Evolutionary conservation across 169 alveolate species (phyloP).

Genomic region (Cryptosporidium canis): DNA sequence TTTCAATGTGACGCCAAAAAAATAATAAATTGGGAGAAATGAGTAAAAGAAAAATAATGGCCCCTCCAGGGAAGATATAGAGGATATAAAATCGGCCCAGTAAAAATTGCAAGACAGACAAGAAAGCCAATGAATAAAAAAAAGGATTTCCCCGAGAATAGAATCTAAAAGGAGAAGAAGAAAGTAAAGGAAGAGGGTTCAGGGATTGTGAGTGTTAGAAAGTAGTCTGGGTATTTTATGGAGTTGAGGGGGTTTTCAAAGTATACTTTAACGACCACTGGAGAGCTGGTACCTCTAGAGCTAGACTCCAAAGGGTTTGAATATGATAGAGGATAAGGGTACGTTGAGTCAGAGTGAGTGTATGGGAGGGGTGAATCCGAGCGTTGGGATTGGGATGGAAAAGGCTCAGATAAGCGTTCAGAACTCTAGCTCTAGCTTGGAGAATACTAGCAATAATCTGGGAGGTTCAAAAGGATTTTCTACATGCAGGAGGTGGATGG

Average conservation of each 20-base stretch:
- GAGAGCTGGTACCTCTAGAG: constrained; percentile 4
- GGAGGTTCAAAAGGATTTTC: constrained; percentile 53
- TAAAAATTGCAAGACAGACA: neutral
- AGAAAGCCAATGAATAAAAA: constrained; percentile 7
- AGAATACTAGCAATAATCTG: neutral
- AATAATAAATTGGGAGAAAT: constrained; percentile 7
- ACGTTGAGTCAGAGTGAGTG: constrained; percentile 2
- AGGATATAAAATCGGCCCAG: constrained; percentile 31
- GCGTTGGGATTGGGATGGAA: neutral
- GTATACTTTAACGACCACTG: neutral
- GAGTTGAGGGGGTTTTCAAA: neutral
- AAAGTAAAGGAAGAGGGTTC: neutral
- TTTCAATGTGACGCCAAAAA: constrained; percentile 62
- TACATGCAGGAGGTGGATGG: constrained; percentile 59
- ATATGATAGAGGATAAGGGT: constrained; percentile 8
- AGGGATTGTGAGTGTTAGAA: neutral
- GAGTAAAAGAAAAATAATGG: constrained; percentile 14
- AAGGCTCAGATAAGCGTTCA: neutral
- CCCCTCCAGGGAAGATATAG: constrained; percentile 25
- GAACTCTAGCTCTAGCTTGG: neutral
- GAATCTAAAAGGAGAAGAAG: neutral
- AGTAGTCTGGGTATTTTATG: neutral
- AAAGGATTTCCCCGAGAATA: neutral
- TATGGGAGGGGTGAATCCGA: neutral
- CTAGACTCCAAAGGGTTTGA: neutral